Evolutionary conservation across 208 protist species (phyloP).

Genomic region (Trypanosoma melophagium): DNA sequence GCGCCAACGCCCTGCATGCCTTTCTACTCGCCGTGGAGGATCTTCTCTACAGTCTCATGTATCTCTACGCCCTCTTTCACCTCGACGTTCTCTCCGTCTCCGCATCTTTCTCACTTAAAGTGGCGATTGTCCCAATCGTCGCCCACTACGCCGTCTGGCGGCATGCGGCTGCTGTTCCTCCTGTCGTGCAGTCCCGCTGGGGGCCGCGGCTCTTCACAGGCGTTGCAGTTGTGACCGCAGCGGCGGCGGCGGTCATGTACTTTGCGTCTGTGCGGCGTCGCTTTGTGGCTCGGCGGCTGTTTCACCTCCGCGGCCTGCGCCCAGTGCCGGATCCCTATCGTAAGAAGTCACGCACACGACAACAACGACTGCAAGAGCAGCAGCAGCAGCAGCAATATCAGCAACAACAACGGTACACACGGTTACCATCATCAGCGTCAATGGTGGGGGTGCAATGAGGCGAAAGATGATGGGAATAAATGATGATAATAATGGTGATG

Average conservation of each 20-base stretch:
- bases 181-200: constrained; percentile 9
- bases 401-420: not conserved
- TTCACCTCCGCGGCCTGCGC: constrained; percentile 21
- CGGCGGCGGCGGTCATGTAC: constrained; percentile 18
- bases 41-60: constrained; percentile 20
- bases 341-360: constrained; percentile 4
- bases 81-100: constrained; percentile 29
- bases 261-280: constrained; percentile 25
- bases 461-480: too few species aligned
- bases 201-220: constrained; percentile 19
- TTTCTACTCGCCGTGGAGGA: constrained; percentile 17
- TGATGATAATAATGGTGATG: not conserved
- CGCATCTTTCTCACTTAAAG: constrained; percentile 24
- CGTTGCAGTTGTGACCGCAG: constrained; percentile 9
- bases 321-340: constrained; percentile 22
- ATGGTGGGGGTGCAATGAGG: too few species aligned
- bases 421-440: not conserved
- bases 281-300: constrained; percentile 24
- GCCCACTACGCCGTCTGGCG: constrained; percentile 20
- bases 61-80: constrained; percentile 18
- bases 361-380: not conserved
- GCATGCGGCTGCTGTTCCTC: not conserved
- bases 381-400: not conserved
- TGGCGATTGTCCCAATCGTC: constrained; percentile 11
- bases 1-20: constrained; percentile 9